Evolutionary conservation across 192 early-diverging fungal genomes (phyloP).

Genomic region (Chytriomyces confervae): DNA sequence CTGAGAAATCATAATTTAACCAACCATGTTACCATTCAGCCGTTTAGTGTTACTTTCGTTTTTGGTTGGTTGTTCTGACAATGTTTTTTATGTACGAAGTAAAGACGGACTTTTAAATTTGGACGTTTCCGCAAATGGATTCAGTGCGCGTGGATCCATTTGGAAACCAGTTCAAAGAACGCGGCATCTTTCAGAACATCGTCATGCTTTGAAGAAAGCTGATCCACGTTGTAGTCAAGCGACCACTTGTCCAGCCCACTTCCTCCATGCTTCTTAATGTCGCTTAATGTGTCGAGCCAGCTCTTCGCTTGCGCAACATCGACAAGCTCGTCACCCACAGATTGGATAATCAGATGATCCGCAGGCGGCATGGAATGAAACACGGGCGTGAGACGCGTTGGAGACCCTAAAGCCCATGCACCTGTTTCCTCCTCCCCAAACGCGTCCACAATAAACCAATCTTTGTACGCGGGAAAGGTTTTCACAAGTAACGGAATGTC

Average conservation of each 20-base stretch:
- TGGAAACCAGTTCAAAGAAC: conserved; percentile 1
- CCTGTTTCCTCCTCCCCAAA: conserved; percentile 60
- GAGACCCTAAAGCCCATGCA: conserved; percentile 55
- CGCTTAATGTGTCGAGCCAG: conserved; percentile 46
- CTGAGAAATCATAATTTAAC: too few species aligned
- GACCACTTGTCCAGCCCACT: neutral
- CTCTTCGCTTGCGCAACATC: conserved; percentile 59
- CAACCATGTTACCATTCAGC: too few species aligned
- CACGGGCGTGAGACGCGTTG: conserved; percentile 42
- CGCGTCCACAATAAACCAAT: conserved; percentile 72
- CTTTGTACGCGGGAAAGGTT: conserved; percentile 69
- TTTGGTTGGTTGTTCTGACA: too few species aligned
- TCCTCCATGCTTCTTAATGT: conserved; percentile 36
- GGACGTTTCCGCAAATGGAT: too few species aligned
- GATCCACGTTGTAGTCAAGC: neutral
- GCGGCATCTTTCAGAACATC: neutral
- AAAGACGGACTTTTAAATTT: too few species aligned
- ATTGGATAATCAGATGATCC: conserved; percentile 68
- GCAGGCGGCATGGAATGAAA: neutral
- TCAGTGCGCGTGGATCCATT: neutral
- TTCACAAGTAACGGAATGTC: conserved; percentile 69
- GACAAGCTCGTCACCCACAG: conserved; percentile 72
- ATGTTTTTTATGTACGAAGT: too few species aligned
- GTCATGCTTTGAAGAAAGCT: neutral
- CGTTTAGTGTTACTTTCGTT: too few species aligned